Percentiles rank a stretch among this genome's conserved stretches.
Conservation (phyloP, 441 rosid species). For the Pelargonium australe region DNA sequence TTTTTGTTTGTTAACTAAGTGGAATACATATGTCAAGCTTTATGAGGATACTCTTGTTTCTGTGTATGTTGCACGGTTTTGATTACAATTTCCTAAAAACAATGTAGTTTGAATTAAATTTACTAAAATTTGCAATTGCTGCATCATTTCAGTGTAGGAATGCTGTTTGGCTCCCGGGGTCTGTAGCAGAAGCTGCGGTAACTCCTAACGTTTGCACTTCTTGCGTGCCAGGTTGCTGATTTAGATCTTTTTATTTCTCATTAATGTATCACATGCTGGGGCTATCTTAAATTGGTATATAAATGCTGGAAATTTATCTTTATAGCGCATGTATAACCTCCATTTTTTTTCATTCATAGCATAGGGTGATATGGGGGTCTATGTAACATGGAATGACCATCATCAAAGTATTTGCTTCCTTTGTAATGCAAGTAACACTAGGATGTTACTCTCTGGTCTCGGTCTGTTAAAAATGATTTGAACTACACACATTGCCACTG, state of each 20-base stretch:
- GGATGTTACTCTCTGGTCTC: not conserved
- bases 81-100: no score
- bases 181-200: constrained; percentile 74
- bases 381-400: not conserved
- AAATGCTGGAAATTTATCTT: not conserved
- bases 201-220: constrained; percentile 61
- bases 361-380: not conserved
- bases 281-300: not conserved
- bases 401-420: not conserved
- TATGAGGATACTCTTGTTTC: not conserved
- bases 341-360: not conserved
- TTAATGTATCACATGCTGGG: not conserved
- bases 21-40: not conserved
- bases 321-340: not conserved
- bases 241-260: constrained; percentile 11
- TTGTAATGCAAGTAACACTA: not conserved
- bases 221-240: constrained; percentile 72
- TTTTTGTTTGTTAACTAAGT: not conserved
- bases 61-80: not conserved
- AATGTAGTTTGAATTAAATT: not conserved
- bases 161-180: constrained; percentile 95
- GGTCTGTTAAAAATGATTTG: not conserved
- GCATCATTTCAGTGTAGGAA: constrained; percentile 63
- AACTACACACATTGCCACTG: not conserved
- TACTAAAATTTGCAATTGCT: constrained; percentile 13